phyloP scores from a whole-genome alignment of 176 grass and related monocot genomes.

The Cenchrus americanus region DNA sequence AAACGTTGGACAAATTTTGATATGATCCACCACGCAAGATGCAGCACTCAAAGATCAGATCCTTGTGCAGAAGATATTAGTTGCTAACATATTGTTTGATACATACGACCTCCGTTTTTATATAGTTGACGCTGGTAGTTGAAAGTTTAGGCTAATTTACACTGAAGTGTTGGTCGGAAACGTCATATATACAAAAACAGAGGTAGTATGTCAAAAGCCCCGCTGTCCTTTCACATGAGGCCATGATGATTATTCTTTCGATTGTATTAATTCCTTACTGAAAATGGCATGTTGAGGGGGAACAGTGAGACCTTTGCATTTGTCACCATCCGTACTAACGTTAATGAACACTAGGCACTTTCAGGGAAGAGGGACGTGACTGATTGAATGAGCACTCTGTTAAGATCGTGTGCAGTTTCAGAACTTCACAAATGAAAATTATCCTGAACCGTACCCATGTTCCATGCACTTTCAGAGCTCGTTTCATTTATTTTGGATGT shows the following conservation, averaged over 20 bases:
- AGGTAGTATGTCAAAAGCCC: neutral
- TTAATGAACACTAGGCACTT: neutral
- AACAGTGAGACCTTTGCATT: neutral
- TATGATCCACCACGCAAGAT: neutral
- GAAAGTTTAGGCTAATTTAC: too few relatives aligned
- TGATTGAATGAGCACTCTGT: neutral
- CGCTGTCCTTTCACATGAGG: neutral
- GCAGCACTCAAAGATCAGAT: neutral
- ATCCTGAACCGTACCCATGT: neutral
- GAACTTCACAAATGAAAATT: neutral
- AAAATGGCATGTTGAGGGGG: neutral
- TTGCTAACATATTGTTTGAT: neutral
- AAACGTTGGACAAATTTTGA: neutral
- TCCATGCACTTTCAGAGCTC: neutral
- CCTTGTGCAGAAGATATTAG: neutral
- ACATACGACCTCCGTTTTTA: too few relatives aligned
- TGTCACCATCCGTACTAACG: neutral
- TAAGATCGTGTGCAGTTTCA: neutral
- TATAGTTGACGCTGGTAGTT: too few relatives aligned
- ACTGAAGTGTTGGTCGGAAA: too few relatives aligned
- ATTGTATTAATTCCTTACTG: neutral
- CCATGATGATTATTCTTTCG: slow-evolving; percentile 1
- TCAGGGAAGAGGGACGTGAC: neutral
- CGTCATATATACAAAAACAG: too few relatives aligned
- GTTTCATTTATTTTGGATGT: neutral